These are phyloP conservation scores for Phycomyces nitens DNA, from an alignment of 192 early-diverging fungal genomes.

Conservation along the genomic window DNA sequence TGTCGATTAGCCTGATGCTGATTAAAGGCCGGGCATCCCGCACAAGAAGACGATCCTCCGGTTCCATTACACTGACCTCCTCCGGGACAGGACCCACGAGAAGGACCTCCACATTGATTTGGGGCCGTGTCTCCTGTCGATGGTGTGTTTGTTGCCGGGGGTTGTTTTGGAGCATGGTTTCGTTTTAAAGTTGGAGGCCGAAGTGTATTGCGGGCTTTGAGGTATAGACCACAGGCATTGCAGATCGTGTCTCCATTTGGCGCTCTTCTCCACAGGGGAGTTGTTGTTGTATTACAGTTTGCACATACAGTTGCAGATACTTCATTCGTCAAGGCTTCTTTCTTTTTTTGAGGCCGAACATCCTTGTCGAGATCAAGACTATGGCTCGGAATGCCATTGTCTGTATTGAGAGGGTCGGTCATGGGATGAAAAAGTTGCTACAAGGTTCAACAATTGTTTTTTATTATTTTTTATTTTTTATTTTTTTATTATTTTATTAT, in stretches of 20 bases:
- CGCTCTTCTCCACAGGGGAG: slow-evolving; percentile 90
- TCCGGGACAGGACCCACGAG: slow-evolving; percentile 65
- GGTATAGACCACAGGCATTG: slow-evolving; percentile 85
- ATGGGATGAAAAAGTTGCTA: neutral
- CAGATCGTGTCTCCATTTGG: slow-evolving; percentile 88
- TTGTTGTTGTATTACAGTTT: slow-evolving; percentile 89
- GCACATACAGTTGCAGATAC: slow-evolving; percentile 62
- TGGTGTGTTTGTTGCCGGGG: too few relatives aligned
- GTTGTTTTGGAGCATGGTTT: slow-evolving; percentile 24
- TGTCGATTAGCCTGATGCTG: slow-evolving; percentile 58
- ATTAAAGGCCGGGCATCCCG: slow-evolving; percentile 74
- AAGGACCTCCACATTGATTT: neutral
- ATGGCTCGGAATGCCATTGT: neutral
- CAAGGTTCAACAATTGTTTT: neutral
- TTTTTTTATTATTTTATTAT: too few relatives aligned
- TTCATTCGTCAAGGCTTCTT: slow-evolving; percentile 3
- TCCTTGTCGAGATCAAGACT: neutral
- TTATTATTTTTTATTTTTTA: neutral
- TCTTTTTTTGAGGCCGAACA: neutral
- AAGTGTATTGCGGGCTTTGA: slow-evolving; percentile 48
- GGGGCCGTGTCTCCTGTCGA: neutral
- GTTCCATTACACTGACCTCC: slow-evolving; percentile 74
- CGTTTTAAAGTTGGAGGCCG: slow-evolving; percentile 50
- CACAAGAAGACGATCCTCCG: slow-evolving; percentile 67
- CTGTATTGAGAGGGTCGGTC: neutral